Evolutionary conservation across 495 filamentous ascomycete genomes (phyloP).

Genomic region (Annulohypoxylon stygium): DNA sequence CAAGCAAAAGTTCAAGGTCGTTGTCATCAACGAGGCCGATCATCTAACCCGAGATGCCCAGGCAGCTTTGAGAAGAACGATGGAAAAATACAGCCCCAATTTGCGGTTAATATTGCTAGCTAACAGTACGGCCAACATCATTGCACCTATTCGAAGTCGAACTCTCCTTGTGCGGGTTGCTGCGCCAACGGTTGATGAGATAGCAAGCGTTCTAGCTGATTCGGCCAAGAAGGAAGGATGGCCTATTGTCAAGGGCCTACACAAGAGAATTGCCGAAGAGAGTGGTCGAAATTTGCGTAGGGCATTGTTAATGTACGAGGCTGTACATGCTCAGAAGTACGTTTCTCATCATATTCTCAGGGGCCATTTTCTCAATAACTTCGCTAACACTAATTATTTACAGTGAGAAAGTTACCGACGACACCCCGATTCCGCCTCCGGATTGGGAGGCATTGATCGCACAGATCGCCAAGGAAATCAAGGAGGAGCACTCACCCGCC

Average conservation of each 20-base stretch:
- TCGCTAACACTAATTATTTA: conserved; percentile 44
- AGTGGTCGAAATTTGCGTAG: conserved; percentile 91
- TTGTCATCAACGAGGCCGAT: conserved; percentile 99
- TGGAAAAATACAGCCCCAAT: conserved; percentile 99
- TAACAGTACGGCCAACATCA: conserved; percentile 96
- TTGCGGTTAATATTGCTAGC: conserved; percentile 90
- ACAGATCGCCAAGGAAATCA: conserved; percentile 89
- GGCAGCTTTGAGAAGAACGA: conserved; percentile 92
- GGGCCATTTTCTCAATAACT: neutral
- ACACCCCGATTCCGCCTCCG: conserved; percentile 88
- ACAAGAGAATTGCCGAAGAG: conserved; percentile 88
- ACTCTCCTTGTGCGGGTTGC: conserved; percentile 92
- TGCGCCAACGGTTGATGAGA: conserved; percentile 87
- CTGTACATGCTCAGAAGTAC: conserved; percentile 96
- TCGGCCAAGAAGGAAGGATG: conserved; percentile 85
- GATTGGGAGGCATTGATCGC: conserved; percentile 95
- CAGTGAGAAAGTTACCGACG: conserved; percentile 92
- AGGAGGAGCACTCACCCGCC: conserved; percentile 89
- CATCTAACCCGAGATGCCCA: conserved; percentile 94
- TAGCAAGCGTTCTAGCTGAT: conserved; percentile 78
- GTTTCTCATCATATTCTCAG: neutral
- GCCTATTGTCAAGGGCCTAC: conserved; percentile 74
- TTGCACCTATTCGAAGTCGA: conserved; percentile 91
- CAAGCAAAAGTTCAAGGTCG: conserved; percentile 95
- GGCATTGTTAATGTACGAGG: conserved; percentile 95